Evolutionary conservation across 176 grass and related monocot genomes (phyloP).

Genomic region (Tuctoria greenei): DNA sequence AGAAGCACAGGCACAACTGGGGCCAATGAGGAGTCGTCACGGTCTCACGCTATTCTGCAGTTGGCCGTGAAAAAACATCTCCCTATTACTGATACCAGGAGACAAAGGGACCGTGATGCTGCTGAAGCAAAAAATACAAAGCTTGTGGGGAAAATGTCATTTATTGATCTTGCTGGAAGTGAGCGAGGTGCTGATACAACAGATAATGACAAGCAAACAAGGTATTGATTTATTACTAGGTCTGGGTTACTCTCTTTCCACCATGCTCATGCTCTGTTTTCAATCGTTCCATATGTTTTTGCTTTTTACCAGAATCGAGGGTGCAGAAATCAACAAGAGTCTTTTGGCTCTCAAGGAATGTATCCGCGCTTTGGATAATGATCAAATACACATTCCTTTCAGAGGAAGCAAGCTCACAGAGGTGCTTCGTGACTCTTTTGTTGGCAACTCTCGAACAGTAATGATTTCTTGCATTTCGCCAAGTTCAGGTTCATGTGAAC

Average conservation of each 20-base stretch:
- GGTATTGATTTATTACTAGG: conserved; percentile 38
- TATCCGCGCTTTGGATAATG: conserved; percentile 77
- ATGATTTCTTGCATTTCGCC: conserved; percentile 87
- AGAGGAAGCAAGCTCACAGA: conserved; percentile 87
- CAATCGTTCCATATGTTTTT: conserved; percentile 1
- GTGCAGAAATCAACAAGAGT: conserved; percentile 94
- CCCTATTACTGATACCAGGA: conserved; percentile 60
- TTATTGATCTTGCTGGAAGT: conserved; percentile 87
- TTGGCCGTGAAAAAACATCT: conserved; percentile 87
- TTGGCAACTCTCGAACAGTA: conserved; percentile 67
- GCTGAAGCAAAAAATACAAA: conserved; percentile 82
- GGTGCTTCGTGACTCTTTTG: conserved; percentile 80
- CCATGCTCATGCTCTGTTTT: not conserved
- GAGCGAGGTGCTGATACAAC: conserved; percentile 69
- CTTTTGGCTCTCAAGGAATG: conserved; percentile 86
- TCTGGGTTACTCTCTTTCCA: not conserved
- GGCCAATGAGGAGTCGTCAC: conserved; percentile 97
- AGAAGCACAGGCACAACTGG: conserved; percentile 95
- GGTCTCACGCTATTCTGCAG: conserved; percentile 96
- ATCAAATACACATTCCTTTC: conserved; percentile 87
- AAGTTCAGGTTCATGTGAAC: conserved; percentile 69
- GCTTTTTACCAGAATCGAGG: conserved; percentile 72
- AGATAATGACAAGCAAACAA: conserved; percentile 66
- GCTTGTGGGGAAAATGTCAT: conserved; percentile 75
- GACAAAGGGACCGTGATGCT: conserved; percentile 74